Evolutionary conservation across 2,329 filamentous ascomycete genomes (phyloP), one percentile per base, ranked within the genome.

Genomic region (Stachybotrys chartarum): DNA sequence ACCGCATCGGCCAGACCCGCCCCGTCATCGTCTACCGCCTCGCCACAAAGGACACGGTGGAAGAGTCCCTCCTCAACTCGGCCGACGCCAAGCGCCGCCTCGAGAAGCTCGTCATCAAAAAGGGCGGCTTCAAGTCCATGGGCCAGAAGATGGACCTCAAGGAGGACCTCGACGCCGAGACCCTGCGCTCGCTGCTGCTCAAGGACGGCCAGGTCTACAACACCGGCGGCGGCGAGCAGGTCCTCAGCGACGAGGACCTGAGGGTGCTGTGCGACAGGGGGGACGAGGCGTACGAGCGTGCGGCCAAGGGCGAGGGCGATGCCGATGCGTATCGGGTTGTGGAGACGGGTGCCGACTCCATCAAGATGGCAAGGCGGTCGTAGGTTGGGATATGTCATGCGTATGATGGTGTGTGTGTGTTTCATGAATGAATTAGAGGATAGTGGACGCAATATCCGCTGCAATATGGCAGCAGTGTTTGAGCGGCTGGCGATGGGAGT

Each of bases 51-150:
- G 90, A 88, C 8, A 97, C 94, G 0, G 90, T 99, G 0, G 94
- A 99, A 68, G 90, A 97, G 65, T 86, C 85, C 6, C 78, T 97
- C 0, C 82, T 97, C 0, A 82, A 91, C 63, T 91, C 89, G 39
- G 94, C 94, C 0, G 91, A 97, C 63, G 90, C 89, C 1, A 99
- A 99, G 71, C 86, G 94, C 0, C 82, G 92, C 1, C 79, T 99
- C 0, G 94, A 99, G 69, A 96, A 97, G 67, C 78, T 99, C 0
- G 91, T 99, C 7, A 99, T 99, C 65, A 89, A 93, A 58, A 97
- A 97, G 69, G 93, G 93, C 2, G 86, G 88, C 6, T 93, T 95
- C 71, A 84, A 80, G 60, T 85, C 81, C 11, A 83, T 91, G 72
- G 78, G 76, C 0, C 80, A 88, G 63, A 85, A 85, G 62, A 77